Conservation (phyloP, 768 basidiomycete species). For the Cystobasidium tubakii region DNA sequence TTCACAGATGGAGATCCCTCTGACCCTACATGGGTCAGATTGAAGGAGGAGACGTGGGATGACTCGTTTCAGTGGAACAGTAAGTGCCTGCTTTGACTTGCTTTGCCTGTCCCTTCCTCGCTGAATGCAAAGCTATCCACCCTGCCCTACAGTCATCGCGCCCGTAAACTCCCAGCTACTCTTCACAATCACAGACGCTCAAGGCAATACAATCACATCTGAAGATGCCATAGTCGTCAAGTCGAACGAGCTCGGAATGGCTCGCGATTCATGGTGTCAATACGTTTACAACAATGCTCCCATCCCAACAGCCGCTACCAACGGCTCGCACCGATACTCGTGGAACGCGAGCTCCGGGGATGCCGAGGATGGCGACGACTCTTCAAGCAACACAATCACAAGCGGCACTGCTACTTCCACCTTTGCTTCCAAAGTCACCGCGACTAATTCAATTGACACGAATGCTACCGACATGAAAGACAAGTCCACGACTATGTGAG, state of each 20-base stretch:
- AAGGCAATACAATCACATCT: neutral
- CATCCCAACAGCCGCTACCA: neutral
- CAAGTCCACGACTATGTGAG: conserved; percentile 6
- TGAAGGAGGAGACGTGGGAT: conserved; percentile 21
- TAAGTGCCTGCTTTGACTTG: neutral
- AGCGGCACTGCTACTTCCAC: neutral
- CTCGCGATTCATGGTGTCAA: conserved; percentile 7
- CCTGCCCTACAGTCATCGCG: conserved; percentile 4
- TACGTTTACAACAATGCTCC: neutral
- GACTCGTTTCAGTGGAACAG: conserved; percentile 9
- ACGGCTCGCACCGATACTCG: neutral
- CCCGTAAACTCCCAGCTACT: neutral
- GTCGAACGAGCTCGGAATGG: neutral
- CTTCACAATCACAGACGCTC: neutral
- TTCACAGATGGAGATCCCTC: neutral
- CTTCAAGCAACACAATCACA: neutral
- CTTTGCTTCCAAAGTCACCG: neutral
- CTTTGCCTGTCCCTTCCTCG: neutral
- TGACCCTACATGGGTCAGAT: neutral
- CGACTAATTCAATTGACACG: neutral
- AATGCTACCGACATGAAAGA: conserved; percentile 9
- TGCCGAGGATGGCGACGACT: neutral
- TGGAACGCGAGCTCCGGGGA: neutral
- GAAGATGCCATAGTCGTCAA: neutral
- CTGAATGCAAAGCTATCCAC: neutral